Conservation (phyloP, 2,329 filamentous ascomycete species). For the Aspergillus carbonarius region DNA sequence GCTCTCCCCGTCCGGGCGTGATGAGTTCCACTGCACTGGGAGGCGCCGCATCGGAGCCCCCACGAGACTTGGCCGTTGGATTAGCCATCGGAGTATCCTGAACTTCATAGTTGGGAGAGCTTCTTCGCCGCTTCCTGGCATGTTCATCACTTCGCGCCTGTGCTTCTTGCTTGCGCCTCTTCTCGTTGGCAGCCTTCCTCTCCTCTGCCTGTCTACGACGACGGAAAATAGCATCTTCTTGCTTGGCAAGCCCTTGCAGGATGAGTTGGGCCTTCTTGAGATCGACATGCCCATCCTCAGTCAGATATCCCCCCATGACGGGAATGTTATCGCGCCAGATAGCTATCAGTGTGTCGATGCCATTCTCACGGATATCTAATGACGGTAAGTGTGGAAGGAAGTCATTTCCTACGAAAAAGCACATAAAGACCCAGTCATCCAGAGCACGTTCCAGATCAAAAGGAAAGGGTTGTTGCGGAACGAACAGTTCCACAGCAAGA, state of each 20-base stretch:
- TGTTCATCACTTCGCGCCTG: slow-evolving; percentile 51
- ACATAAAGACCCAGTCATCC: slow-evolving; percentile 99
- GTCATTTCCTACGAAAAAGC: slow-evolving; percentile 98
- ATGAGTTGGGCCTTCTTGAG: slow-evolving; percentile 84
- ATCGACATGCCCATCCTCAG: slow-evolving; percentile 90
- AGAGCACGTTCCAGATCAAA: slow-evolving; percentile 93
- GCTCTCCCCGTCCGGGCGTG: slow-evolving; percentile 53
- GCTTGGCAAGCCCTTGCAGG: slow-evolving; percentile 80
- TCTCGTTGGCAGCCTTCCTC: slow-evolving; percentile 73
- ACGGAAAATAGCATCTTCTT: slow-evolving; percentile 91
- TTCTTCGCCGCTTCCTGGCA: slow-evolving; percentile 43
- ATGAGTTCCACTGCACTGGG: slow-evolving; percentile 57
- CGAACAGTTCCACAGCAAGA: slow-evolving; percentile 81
- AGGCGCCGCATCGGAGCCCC: slow-evolving; percentile 32
- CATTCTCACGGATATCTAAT: slow-evolving; percentile 93
- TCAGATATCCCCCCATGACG: slow-evolving; percentile 91
- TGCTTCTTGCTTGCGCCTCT: slow-evolving; percentile 73
- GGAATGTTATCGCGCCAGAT: slow-evolving; percentile 95
- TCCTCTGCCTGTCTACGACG: slow-evolving; percentile 84
- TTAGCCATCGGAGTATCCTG: slow-evolving; percentile 32
- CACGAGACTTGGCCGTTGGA: slow-evolving; percentile 23
- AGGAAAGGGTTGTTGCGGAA: slow-evolving; percentile 77
- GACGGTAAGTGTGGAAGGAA: slow-evolving; percentile 97
- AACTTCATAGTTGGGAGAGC: slow-evolving; percentile 45
- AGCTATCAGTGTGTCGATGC: slow-evolving; percentile 92